Conservation (phyloP, 1,139 yeast genomes). For the Geotrichum australiense region DNA sequence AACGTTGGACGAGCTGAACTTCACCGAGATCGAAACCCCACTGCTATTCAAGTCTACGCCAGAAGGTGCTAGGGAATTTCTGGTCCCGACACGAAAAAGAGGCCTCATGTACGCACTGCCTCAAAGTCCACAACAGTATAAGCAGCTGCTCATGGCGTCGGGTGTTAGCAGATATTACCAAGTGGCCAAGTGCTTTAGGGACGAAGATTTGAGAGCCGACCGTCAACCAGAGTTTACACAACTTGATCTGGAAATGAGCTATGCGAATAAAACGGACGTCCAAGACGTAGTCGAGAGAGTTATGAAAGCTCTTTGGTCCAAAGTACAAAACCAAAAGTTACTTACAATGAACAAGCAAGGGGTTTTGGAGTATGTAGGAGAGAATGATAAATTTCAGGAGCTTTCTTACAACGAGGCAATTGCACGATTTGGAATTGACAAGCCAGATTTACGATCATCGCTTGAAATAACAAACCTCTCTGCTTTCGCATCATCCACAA, state of each 20-base stretch:
- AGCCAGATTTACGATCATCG: slow-evolving; percentile 71
- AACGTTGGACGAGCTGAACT: slow-evolving; percentile 41
- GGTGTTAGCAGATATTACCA: slow-evolving; percentile 85
- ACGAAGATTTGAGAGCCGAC: slow-evolving; percentile 89
- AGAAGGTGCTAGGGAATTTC: slow-evolving; percentile 94
- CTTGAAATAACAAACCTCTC: slow-evolving; percentile 41
- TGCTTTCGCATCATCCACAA: slow-evolving; percentile 25
- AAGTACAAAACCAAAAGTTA: slow-evolving; percentile 38
- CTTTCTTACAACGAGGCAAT: slow-evolving; percentile 65
- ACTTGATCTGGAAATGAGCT: slow-evolving; percentile 89
- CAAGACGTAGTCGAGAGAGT: slow-evolving; percentile 55
- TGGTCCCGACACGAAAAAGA: slow-evolving; percentile 76
- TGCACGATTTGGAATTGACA: slow-evolving; percentile 76
- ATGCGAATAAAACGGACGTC: slow-evolving; percentile 63
- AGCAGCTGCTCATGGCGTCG: slow-evolving; percentile 89
- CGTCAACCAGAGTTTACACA: slow-evolving; percentile 98
- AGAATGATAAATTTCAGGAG: slow-evolving; percentile 34
- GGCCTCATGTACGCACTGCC: slow-evolving; percentile 77
- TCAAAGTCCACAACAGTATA: slow-evolving; percentile 96
- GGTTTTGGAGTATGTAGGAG: slow-evolving; percentile 6
- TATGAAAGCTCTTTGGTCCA: slow-evolving; percentile 51
- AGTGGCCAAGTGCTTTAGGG: slow-evolving; percentile 89
- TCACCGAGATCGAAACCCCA: slow-evolving; percentile 90
- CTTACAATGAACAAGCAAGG: slow-evolving; percentile 23
- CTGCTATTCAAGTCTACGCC: slow-evolving; percentile 90